Evolutionary conservation across 208 protist genomes (phyloP).

Genomic region (Acanthamoeba royreba): DNA sequence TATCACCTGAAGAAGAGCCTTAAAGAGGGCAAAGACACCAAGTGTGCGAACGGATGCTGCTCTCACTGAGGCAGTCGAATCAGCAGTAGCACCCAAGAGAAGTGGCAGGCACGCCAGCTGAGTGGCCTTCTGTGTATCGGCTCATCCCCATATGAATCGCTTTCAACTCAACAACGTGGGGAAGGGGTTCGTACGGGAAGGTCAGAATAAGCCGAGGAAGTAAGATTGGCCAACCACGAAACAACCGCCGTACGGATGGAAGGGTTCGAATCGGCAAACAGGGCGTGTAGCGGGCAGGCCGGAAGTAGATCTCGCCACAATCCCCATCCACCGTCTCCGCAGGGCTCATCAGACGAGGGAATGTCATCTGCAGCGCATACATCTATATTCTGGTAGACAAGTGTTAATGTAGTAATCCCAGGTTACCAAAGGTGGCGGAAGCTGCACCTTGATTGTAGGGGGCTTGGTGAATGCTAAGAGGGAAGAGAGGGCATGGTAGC

Average conservation of each 20-base stretch:
- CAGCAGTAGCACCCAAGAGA: neutral
- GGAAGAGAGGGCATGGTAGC: neutral
- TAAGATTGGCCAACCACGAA: neutral
- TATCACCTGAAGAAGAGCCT: neutral
- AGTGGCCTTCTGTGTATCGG: neutral
- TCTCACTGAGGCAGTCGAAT: neutral
- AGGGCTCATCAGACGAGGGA: neutral
- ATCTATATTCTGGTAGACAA: no score
- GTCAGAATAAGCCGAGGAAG: neutral
- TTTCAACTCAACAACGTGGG: no score
- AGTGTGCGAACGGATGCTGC: neutral
- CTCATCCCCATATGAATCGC: no score
- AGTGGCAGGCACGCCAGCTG: neutral
- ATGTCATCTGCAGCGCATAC: no score
- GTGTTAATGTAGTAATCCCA: no score
- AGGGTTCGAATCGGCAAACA: neutral
- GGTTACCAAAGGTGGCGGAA: no score
- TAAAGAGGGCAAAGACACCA: neutral
- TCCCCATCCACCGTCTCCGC: neutral
- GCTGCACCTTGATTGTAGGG: neutral
- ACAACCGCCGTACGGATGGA: neutral
- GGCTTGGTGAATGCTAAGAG: neutral
- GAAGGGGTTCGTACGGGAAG: no score
- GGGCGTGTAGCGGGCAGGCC: neutral
- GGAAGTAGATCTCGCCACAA: neutral